phyloP scores from a whole-genome alignment of 2,329 filamentous ascomycete species.

The Pseudogymnoascus sp. region DNA sequence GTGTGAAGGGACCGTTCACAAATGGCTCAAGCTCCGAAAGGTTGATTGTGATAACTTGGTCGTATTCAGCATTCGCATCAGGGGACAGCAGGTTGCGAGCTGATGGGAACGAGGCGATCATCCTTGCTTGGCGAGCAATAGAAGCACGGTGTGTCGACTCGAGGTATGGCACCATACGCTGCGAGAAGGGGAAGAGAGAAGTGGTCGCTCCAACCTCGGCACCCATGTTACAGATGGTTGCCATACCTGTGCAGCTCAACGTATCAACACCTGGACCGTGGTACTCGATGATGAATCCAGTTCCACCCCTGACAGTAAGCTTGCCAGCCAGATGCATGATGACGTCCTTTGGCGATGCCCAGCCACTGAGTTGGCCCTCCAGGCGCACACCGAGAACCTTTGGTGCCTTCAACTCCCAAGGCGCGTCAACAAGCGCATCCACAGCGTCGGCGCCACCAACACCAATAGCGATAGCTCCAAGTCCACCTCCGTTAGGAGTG shows the following conservation, averaged over 20 bases:
- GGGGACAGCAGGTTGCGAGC: slow-evolving; percentile 63
- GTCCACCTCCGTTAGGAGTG: slow-evolving; percentile 91
- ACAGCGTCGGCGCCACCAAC: slow-evolving; percentile 96
- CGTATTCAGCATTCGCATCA: slow-evolving; percentile 77
- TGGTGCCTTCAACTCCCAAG: slow-evolving; percentile 95
- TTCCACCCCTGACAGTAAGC: slow-evolving; percentile 88
- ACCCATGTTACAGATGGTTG: slow-evolving; percentile 83
- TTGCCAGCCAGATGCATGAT: slow-evolving; percentile 84
- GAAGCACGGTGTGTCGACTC: slow-evolving; percentile 67
- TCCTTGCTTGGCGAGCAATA: slow-evolving; percentile 27
- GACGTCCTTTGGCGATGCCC: slow-evolving; percentile 92
- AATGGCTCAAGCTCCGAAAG: slow-evolving; percentile 86
- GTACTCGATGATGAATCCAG: slow-evolving; percentile 91
- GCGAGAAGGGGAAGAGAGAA: slow-evolving; percentile 87
- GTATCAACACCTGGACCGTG: slow-evolving; percentile 83
- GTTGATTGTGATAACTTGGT: slow-evolving; percentile 85
- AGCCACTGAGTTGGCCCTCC: slow-evolving; percentile 75
- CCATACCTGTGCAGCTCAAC: slow-evolving; percentile 87
- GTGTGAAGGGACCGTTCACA: slow-evolving; percentile 95
- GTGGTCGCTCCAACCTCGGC: slow-evolving; percentile 91
- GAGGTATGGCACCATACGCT: slow-evolving; percentile 77
- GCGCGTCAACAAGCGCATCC: slow-evolving; percentile 89
- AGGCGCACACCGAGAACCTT: slow-evolving; percentile 81
- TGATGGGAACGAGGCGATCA: slow-evolving; percentile 24
- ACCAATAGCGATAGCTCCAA: slow-evolving; percentile 90